These are phyloP conservation scores for Suhomyces sp. DNA, from an alignment of 805 yeast species.

Conservation along the genomic window DNA sequence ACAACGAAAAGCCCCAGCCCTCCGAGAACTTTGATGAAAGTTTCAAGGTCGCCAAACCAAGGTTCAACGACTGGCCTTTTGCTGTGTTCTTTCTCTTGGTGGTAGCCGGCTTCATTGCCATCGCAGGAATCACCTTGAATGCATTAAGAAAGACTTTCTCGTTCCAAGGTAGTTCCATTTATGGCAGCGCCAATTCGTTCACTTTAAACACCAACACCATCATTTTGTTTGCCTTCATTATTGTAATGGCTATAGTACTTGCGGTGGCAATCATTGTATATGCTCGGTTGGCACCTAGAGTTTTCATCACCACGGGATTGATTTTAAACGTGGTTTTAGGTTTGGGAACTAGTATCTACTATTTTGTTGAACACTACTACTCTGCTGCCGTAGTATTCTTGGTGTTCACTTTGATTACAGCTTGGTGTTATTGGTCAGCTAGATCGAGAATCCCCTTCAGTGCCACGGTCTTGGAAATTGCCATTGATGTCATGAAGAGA, in stretches of 20 bases:
- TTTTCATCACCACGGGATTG: constrained; percentile 69
- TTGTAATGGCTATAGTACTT: constrained; percentile 58
- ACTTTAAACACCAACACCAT: constrained; percentile 75
- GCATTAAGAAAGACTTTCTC: constrained; percentile 59
- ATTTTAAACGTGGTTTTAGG: constrained; percentile 66
- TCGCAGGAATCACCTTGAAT: constrained; percentile 66
- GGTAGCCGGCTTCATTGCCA: constrained; percentile 64
- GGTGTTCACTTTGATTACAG: constrained; percentile 61
- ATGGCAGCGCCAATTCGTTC: constrained; percentile 50
- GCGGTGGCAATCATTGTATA: constrained; percentile 54
- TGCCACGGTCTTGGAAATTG: constrained; percentile 63
- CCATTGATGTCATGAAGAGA: constrained; percentile 73
- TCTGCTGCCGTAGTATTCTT: constrained; percentile 79
- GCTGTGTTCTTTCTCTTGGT: constrained; percentile 49
- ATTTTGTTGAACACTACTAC: constrained; percentile 65
- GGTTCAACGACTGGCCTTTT: constrained; percentile 71
- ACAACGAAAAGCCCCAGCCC: constrained; percentile 31
- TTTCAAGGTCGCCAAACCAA: constrained; percentile 63
- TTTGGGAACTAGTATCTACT: constrained; percentile 73
- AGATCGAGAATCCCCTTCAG: constrained; percentile 72
- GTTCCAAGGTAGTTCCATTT: constrained; percentile 63
- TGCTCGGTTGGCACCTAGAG: constrained; percentile 64
- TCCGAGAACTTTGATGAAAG: constrained; percentile 58
- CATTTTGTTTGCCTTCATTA: constrained; percentile 64
- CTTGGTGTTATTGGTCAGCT: constrained; percentile 72